These are phyloP conservation scores for Suhomyces faveliae DNA, from an alignment of 805 yeast genomes.

Conservation along the genomic window DNA sequence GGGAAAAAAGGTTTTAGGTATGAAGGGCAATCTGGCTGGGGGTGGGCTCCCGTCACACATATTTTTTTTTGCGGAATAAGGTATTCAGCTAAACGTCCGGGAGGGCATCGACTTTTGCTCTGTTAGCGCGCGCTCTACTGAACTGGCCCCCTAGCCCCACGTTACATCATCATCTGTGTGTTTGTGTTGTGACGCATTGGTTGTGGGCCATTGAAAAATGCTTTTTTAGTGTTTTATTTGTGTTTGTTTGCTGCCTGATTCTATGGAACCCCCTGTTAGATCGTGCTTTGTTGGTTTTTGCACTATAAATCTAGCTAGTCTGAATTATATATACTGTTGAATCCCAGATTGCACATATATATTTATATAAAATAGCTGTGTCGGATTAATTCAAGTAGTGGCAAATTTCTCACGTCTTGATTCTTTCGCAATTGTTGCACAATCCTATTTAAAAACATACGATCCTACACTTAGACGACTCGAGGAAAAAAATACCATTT, in stretches of 20 bases:
- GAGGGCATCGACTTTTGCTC: background rate
- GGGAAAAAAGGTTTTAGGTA: background rate
- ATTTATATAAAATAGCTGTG: background rate
- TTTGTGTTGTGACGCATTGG: slow-evolving; percentile 3
- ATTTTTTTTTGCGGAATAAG: background rate
- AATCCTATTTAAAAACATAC: background rate
- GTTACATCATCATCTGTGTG: slow-evolving; percentile 3
- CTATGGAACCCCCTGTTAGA: slow-evolving; percentile 4
- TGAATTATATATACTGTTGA: slow-evolving; percentile 4
- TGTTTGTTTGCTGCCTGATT: slow-evolving; percentile 8
- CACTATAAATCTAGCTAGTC: background rate
- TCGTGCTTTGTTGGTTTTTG: slow-evolving; percentile 1
- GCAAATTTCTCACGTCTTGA: background rate
- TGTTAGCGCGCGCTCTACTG: background rate
- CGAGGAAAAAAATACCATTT: background rate
- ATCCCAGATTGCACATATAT: background rate
- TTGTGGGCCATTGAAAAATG: background rate
- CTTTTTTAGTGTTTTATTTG: slow-evolving; percentile 1
- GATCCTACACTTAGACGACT: background rate
- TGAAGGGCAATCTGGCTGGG: background rate
- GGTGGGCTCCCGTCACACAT: background rate
- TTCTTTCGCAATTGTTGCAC: background rate
- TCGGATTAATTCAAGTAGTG: background rate
- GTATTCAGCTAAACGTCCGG: background rate
- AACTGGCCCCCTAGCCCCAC: slow-evolving; percentile 3